Evolutionary conservation across 2,329 filamentous ascomycete species (phyloP).

Genomic region (Talaromyces atroroseus): DNA sequence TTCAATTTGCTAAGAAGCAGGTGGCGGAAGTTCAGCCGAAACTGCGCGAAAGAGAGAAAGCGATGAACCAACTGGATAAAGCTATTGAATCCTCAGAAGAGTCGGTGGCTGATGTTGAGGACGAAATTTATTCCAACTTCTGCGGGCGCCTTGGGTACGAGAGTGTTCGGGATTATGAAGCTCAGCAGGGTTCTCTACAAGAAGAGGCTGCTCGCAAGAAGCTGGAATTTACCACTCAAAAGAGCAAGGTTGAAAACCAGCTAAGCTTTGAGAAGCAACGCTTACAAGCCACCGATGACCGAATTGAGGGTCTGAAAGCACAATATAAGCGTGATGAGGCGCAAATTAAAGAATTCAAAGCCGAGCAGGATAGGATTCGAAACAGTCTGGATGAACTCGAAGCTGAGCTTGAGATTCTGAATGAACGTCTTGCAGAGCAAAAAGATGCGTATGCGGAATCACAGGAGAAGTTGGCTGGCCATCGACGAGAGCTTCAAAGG

Average conservation of each 20-base stretch:
- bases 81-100: slow-evolving; percentile 53
- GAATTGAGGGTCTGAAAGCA: slow-evolving; percentile 64
- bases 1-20: slow-evolving; percentile 67
- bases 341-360: slow-evolving; percentile 64
- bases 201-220: slow-evolving; percentile 85
- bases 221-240: slow-evolving; percentile 77
- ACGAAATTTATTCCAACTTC: slow-evolving; percentile 79
- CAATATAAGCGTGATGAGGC: slow-evolving; percentile 61
- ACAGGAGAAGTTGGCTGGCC: slow-evolving; percentile 69
- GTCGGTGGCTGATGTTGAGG: slow-evolving; percentile 75
- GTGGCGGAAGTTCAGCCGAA: slow-evolving; percentile 73
- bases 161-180: slow-evolving; percentile 88
- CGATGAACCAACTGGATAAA: slow-evolving; percentile 58
- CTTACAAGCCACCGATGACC: slow-evolving; percentile 62
- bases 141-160: slow-evolving; percentile 81
- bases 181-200: slow-evolving; percentile 85
- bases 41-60: slow-evolving; percentile 64
- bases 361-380: slow-evolving; percentile 69
- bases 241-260: slow-evolving; percentile 56
- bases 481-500: slow-evolving; percentile 74
- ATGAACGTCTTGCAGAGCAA: slow-evolving; percentile 64
- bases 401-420: slow-evolving; percentile 70
- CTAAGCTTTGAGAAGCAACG: slow-evolving; percentile 64
- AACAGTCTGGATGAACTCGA: slow-evolving; percentile 65
- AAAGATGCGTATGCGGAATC: slow-evolving; percentile 64